Conservation (phyloP, 2,329 filamentous ascomycete species). For the Dothistroma pini region DNA sequence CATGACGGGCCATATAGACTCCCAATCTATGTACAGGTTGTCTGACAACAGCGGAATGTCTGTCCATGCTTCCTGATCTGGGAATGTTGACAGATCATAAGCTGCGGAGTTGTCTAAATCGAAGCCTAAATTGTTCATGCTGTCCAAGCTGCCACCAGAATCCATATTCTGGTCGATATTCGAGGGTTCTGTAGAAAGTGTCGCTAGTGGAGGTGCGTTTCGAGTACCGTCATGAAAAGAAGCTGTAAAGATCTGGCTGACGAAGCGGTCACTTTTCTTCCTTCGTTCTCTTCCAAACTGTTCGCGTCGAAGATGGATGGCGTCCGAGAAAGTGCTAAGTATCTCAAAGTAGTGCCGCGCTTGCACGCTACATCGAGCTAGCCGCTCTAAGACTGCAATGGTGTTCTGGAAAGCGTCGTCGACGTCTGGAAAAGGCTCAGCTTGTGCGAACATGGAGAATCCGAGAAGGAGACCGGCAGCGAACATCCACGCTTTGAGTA, state of each 20-base stretch:
- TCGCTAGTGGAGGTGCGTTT: not conserved
- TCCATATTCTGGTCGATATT: conserved; percentile 5
- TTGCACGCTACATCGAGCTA: conserved; percentile 52
- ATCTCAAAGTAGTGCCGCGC: conserved; percentile 58
- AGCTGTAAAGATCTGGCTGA: conserved; percentile 23
- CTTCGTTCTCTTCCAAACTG: conserved; percentile 19
- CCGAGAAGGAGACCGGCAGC: conserved; percentile 56
- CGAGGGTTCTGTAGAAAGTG: conserved; percentile 1
- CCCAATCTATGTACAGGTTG: conserved; percentile 17
- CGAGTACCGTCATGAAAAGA: conserved; percentile 13
- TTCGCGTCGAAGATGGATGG: conserved; percentile 17
- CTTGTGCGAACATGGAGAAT: conserved; percentile 53
- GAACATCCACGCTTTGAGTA: conserved; percentile 55
- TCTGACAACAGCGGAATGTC: conserved; percentile 15
- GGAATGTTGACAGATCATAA: conserved; percentile 5
- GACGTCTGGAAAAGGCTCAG: conserved; percentile 44
- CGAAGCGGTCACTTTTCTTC: conserved; percentile 21
- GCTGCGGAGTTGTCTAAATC: conserved; percentile 6
- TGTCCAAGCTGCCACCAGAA: not conserved
- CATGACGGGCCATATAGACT: conserved; percentile 10
- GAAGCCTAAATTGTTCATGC: not conserved
- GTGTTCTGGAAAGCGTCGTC: conserved; percentile 51
- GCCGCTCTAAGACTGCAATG: conserved; percentile 47
- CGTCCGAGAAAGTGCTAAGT: conserved; percentile 34
- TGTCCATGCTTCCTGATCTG: conserved; percentile 4